Conservation (phyloP, 768 basidiomycete species). For the Dendrothele bispora region DNA sequence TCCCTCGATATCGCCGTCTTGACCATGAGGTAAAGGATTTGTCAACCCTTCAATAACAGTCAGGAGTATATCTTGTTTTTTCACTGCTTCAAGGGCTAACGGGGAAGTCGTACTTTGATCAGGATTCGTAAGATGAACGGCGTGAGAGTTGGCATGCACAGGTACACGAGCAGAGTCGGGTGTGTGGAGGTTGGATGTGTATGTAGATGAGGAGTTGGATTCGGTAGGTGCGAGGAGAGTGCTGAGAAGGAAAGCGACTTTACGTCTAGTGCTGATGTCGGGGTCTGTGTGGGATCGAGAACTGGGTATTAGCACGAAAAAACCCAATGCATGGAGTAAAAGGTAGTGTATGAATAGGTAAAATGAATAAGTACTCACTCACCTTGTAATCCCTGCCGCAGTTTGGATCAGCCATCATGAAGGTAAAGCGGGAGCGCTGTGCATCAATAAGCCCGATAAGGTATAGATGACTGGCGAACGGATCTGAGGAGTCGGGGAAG, state of each 20-base stretch:
- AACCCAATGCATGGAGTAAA: neutral
- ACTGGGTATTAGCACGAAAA: constrained; percentile 1
- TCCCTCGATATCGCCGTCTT: constrained; percentile 61
- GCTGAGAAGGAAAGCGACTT: constrained; percentile 75
- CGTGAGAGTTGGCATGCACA: constrained; percentile 75
- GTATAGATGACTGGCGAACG: constrained; percentile 84
- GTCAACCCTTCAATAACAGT: constrained; percentile 53
- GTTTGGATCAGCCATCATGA: constrained; percentile 63
- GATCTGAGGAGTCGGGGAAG: constrained; percentile 45
- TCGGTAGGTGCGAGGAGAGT: constrained; percentile 58
- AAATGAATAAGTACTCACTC: no score
- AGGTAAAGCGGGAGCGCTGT: constrained; percentile 66
- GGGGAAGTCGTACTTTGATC: constrained; percentile 50
- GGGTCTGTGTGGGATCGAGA: constrained; percentile 56
- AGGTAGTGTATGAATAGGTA: no score
- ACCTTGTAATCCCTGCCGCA: constrained; percentile 67
- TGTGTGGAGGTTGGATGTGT: constrained; percentile 18
- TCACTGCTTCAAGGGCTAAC: constrained; percentile 49
- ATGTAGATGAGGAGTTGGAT: constrained; percentile 18
- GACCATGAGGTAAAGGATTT: constrained; percentile 60
- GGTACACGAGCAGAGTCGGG: constrained; percentile 25
- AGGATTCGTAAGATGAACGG: constrained; percentile 59
- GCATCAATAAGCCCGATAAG: constrained; percentile 76
- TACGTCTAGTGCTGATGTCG: constrained; percentile 74
- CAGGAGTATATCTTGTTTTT: constrained; percentile 43